Conservation (phyloP, 306 rosid species). For the Ceratonia siliqua region DNA sequence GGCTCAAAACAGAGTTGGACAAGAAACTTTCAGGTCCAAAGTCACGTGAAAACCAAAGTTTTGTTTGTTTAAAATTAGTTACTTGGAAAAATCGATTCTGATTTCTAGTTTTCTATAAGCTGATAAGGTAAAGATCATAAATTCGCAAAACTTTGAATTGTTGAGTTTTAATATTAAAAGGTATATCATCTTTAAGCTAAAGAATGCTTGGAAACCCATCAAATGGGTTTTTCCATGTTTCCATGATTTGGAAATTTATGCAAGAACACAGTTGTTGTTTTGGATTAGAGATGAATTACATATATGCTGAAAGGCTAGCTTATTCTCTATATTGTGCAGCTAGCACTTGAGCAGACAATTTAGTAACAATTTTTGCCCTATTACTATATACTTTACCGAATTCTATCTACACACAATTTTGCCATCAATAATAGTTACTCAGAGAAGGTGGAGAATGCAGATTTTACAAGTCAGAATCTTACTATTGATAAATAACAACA, state of each 20-base stretch:
- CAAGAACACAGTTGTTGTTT: not conserved
- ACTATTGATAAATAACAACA: too few species aligned
- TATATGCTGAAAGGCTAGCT: not conserved
- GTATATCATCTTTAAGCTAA: not conserved
- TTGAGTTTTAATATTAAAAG: not conserved
- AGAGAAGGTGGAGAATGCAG: not conserved
- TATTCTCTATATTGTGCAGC: not conserved
- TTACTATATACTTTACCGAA: not conserved
- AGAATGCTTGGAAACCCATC: not conserved
- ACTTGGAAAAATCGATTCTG: not conserved
- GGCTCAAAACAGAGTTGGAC: not conserved
- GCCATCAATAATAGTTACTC: not conserved
- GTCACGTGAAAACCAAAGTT: not conserved
- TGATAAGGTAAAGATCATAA: not conserved
- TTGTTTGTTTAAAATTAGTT: not conserved
- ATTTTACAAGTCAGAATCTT: constrained; percentile 12
- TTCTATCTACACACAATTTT: not conserved
- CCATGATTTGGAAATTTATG: not conserved
- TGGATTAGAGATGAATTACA: not conserved
- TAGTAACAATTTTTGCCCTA: not conserved
- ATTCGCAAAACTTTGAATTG: not conserved
- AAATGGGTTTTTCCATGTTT: not conserved
- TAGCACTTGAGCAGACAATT: not conserved
- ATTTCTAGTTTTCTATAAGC: too few species aligned
- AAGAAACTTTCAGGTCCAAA: not conserved